Conservation (phyloP, 169 alveolate genomes). For the Cardiosporidium cionae region DNA sequence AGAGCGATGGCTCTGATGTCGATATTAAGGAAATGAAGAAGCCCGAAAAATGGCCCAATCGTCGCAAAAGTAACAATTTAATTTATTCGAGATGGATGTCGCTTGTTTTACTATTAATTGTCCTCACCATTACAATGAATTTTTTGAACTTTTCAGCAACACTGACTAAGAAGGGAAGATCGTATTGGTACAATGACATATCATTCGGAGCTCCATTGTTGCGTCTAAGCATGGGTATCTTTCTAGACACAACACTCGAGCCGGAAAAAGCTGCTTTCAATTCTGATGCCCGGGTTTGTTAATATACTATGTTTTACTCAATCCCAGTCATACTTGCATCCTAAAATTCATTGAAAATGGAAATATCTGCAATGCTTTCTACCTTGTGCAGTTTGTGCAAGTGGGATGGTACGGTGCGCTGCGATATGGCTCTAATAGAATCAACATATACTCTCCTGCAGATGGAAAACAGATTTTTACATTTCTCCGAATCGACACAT, state of each 20-base stretch:
- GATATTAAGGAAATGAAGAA: neutral
- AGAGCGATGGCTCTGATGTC: constrained; percentile 41
- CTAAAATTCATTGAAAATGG: too few species aligned
- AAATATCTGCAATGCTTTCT: too few species aligned
- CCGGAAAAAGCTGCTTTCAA: constrained; percentile 39
- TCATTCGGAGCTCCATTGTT: constrained; percentile 36
- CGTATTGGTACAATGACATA: constrained; percentile 49
- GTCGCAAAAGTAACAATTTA: neutral
- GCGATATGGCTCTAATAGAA: constrained; percentile 45
- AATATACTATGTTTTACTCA: neutral
- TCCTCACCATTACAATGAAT: neutral
- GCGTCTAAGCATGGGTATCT: constrained; percentile 38
- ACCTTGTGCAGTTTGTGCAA: constrained; percentile 47
- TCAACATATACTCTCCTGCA: constrained; percentile 45
- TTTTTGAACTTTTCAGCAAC: neutral
- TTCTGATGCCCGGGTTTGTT: constrained; percentile 34
- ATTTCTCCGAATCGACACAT: constrained; percentile 7
- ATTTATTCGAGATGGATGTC: too few species aligned
- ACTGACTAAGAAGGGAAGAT: neutral
- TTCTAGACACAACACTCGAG: constrained; percentile 41
- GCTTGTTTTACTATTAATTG: neutral
- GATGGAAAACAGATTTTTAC: constrained; percentile 34
- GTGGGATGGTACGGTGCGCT: constrained; percentile 48
- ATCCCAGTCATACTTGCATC: too few species aligned
- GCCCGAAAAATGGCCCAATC: constrained; percentile 11